These are phyloP conservation scores for Fonsecaea pedrosoi DNA, from an alignment of 2,329 filamentous ascomycete species.

Conservation along the genomic window DNA sequence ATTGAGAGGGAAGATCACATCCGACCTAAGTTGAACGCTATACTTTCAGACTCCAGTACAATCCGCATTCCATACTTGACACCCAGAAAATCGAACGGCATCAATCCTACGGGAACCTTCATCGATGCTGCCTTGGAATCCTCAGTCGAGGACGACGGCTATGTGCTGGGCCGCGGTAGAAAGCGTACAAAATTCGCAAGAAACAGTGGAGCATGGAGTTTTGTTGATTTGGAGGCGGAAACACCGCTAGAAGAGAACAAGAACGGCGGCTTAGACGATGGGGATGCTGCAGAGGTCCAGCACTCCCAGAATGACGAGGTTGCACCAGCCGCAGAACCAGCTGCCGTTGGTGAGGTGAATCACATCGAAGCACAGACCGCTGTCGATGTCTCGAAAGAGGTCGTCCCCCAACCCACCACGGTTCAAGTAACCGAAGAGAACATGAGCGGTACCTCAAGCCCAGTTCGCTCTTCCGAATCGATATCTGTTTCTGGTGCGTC, in stretches of 20 bases:
- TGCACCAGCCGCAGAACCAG: not conserved
- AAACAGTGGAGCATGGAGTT: conserved; percentile 74
- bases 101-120: conserved; percentile 24
- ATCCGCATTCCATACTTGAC: conserved; percentile 31
- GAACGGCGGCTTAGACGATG: conserved; percentile 14
- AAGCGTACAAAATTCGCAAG: conserved; percentile 75
- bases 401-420: not conserved
- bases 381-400: not conserved
- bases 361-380: not conserved
- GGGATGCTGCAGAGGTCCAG: conserved; percentile 18
- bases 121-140: conserved; percentile 34
- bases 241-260: conserved; percentile 24
- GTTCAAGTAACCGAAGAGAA: not conserved
- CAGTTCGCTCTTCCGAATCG: not conserved
- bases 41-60: conserved; percentile 14
- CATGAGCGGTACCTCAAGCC: not conserved
- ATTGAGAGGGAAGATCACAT: conserved; percentile 1
- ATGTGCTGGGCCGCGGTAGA: conserved; percentile 64
- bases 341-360: not conserved
- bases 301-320: not conserved
- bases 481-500: not conserved
- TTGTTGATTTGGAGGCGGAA: conserved; percentile 59
- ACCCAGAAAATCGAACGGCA: conserved; percentile 28
- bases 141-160: conserved; percentile 72
- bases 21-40: conserved; percentile 12